Evolutionary conservation across 805 yeast species (phyloP).

Genomic region (Wickerhamomyces bovis): DNA sequence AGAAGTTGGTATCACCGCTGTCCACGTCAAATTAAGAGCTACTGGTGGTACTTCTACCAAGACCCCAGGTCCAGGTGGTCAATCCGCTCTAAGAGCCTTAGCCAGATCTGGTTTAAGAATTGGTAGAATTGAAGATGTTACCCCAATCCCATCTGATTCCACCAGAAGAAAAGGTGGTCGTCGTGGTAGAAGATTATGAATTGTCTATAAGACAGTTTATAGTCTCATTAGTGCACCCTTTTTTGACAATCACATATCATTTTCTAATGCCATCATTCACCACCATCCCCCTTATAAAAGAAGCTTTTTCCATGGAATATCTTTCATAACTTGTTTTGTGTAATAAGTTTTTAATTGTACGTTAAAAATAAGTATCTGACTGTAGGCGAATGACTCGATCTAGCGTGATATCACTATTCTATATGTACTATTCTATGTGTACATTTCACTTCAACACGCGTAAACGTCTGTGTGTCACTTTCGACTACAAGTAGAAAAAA

Average conservation of each 20-base stretch:
- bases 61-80: slow-evolving; percentile 99
- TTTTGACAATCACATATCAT: slow-evolving; percentile 3
- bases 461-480: no score
- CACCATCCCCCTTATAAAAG: slow-evolving; percentile 9
- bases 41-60: slow-evolving; percentile 99
- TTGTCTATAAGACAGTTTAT: neutral
- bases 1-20: slow-evolving; percentile 99
- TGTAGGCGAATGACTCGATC: neutral
- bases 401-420: no score
- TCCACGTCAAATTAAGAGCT: slow-evolving; percentile 99
- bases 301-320: slow-evolving; percentile 10
- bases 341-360: slow-evolving; percentile 26
- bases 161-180: slow-evolving; percentile 99
- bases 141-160: slow-evolving; percentile 99
- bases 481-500: no score
- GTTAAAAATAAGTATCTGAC: slow-evolving; percentile 14
- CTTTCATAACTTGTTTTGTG: slow-evolving; percentile 20
- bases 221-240: neutral
- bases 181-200: slow-evolving; percentile 99
- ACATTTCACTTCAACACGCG: no score
- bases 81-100: slow-evolving; percentile 97
- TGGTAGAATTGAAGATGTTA: slow-evolving; percentile 99
- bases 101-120: slow-evolving; percentile 99
- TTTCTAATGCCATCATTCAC: slow-evolving; percentile 1
- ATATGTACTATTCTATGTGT: no score